Evolutionary conservation across 1,284 basidiomycete genomes (phyloP), one percentile per base, ranked within the genome.

Genomic region (Ustilago curta): DNA sequence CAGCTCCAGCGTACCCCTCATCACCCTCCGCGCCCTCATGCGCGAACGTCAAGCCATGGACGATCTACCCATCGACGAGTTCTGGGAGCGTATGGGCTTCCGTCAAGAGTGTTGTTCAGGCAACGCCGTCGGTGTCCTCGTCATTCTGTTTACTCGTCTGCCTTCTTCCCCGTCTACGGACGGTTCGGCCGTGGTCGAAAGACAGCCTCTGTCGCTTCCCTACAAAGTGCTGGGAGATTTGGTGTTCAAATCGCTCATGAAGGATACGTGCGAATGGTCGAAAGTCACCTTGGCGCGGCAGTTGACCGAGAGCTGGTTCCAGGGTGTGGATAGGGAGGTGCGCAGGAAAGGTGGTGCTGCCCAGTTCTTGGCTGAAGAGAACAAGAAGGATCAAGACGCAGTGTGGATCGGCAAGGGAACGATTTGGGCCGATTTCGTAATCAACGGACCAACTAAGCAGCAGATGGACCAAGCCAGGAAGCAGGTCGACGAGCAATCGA

Each of bases 51-150:
- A 63, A n/a, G 65, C 69, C 1, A 67, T 84, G 52, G 81, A 84
- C 62, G 63, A 72, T 11, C 53, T 82, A 3, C 57, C 71, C 19
- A 56, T 79, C 31, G 79, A 81, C 52, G 80, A 79, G 21, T 84
- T 82, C 59, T 84, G 83, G 82, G 77, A 82, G 51, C 70, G 81
- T 1, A 81, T 84, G 81, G 83, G 64, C 8, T 84, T 79, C 53
- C 70, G 83, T 2, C 83, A 84, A 52, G 83, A 84, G 48, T 84
- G 83, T 51, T 81, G 77, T 49, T 72, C 81, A 2, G 83, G 83
- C 4, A 83, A 82, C 50, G 80, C 80, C 4, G 81, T 84, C 5
- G 83, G 83, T 5, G 79, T 82, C 4, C 78, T 84, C 47, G 76
- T 83, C 5, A 58, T 77, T 21, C 56, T 78, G 6, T 79, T 78